phyloP scores from a whole-genome alignment of 78 protist species.

The Isochrysis galbana region DNA sequence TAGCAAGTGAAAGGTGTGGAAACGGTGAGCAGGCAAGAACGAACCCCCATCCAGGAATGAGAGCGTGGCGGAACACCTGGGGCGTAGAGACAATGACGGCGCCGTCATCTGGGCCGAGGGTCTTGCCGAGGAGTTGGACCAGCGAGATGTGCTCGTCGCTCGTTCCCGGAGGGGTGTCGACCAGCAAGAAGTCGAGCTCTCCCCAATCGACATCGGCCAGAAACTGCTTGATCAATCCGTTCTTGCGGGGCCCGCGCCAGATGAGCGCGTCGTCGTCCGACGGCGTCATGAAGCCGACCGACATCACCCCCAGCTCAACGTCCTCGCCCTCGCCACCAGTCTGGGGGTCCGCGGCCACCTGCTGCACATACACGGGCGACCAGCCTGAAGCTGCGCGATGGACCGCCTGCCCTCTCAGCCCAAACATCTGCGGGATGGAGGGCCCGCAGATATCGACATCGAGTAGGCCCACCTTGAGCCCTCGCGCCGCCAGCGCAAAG shows the following conservation, averaged over 20 bases:
- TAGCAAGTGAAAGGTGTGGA: too few relatives aligned
- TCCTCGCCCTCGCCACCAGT: conserved; percentile 67
- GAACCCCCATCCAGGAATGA: too few relatives aligned
- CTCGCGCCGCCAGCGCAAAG: conserved; percentile 61
- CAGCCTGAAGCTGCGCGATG: conserved; percentile 87
- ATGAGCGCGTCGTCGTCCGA: conserved; percentile 92
- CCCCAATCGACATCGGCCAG: conserved; percentile 96
- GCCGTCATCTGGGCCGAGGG: conserved; percentile 64
- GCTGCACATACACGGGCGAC: conserved; percentile 83
- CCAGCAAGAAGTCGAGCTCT: conserved; percentile 88
- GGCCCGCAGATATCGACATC: conserved; percentile 99
- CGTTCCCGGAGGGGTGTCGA: conserved; percentile 99
- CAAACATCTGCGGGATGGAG: conserved; percentile 86
- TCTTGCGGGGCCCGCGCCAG: conserved; percentile 98
- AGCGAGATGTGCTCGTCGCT: conserved; percentile 98
- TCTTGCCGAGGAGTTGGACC: conserved; percentile 66
- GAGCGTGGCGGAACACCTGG: conserved; percentile 59
- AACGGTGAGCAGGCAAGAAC: too few relatives aligned
- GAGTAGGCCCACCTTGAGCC: conserved; percentile 87
- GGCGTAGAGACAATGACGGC: conserved; percentile 98
- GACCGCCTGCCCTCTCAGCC: conserved; percentile 70
- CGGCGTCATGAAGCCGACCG: conserved; percentile 92
- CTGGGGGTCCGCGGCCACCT: conserved; percentile 56
- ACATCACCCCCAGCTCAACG: conserved; percentile 91
- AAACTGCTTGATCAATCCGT: conserved; percentile 94